Base-by-base conservation (phyloP, 805 yeast genomes). In the Metschnikowia baotianmanensis region DNA sequence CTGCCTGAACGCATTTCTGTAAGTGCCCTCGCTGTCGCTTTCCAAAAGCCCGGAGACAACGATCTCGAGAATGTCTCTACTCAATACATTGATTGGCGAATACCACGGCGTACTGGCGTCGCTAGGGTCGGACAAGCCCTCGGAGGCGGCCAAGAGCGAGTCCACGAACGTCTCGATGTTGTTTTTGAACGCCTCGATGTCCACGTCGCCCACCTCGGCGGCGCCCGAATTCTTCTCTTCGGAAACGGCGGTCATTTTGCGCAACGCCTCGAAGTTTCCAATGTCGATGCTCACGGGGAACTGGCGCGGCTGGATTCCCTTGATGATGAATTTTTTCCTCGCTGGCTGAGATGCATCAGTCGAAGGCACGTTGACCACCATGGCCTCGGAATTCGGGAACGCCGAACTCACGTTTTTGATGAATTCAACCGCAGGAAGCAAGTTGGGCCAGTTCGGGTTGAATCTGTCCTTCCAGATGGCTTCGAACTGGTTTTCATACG, bases 391-490 rank as follows among this genome's bases (percentile, higher is more conserved):
- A 52, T 81, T 78, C 13, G 85, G 82, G 59, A 93, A 93, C 1
- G 96, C 96, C 45, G 80, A 78, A 24, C 90, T 83, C 16, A 91
- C 98, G 57, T 93, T 91, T 55, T 91, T 88, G 60, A 93, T 93
- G 61, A 93, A 93, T 51, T 93, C 98, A 10, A 93, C 97, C 0
- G 99, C 99, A 1, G 96, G 96, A 23, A 91, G 71, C 36, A 91
- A 67, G 38, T 48, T 50, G 42, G 56, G 56, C 51, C 50, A 62
- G 31, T 58, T 59, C 13, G 58, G 49, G 35, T 54, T 56, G 44
- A 44, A 43, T 20, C 58, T 51, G 28, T 57, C 57, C 51, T 80
- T 77, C 53, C 82, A 76, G 40, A 76, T 77, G 40, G 74, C 76
- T 46, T 83, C 83, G 55, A 93, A 93, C 59, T 85, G 93, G 11